Evolutionary conservation across 2,329 filamentous ascomycete genomes (phyloP).

Genomic region (Penicillium sp.): DNA sequence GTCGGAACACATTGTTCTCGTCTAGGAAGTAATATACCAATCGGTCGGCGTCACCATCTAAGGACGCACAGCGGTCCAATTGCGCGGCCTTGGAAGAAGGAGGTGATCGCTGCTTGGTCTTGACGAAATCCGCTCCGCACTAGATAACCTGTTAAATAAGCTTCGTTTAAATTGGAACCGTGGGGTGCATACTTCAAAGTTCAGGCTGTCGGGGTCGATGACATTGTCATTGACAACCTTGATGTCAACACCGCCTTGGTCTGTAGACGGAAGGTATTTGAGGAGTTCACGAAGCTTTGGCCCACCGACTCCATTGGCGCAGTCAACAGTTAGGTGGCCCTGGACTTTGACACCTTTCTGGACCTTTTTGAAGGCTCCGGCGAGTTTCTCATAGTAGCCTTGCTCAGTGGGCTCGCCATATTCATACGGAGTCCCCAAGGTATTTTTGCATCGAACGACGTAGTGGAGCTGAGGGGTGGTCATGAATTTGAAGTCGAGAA

Average conservation of each 20-base stretch:
- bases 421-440: slow-evolving; percentile 75
- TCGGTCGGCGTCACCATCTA: slow-evolving; percentile 93
- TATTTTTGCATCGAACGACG: slow-evolving; percentile 90
- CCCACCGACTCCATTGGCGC: slow-evolving; percentile 93
- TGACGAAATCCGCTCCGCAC: slow-evolving; percentile 95
- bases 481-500: slow-evolving; percentile 81
- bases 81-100: slow-evolving; percentile 72
- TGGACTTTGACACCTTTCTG: slow-evolving; percentile 71
- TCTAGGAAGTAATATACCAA: slow-evolving; percentile 94
- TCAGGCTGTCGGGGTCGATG: slow-evolving; percentile 80
- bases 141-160: slow-evolving; percentile 35
- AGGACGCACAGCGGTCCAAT: slow-evolving; percentile 77
- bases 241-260: slow-evolving; percentile 69
- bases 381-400: slow-evolving; percentile 93
- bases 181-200: slow-evolving; percentile 65
- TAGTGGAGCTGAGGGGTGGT: slow-evolving; percentile 99
- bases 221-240: slow-evolving; percentile 92
- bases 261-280: slow-evolving; percentile 69
- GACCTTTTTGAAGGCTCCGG: slow-evolving; percentile 76
- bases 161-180: not conserved
- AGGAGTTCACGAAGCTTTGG: slow-evolving; percentile 84
- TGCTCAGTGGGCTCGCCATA: slow-evolving; percentile 87
- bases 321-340: slow-evolving; percentile 80
- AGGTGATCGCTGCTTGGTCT: slow-evolving; percentile 90
- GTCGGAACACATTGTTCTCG: slow-evolving; percentile 75